phyloP scores from a whole-genome alignment of 2,329 filamentous ascomycete genomes.

The Piedraia hortae region DNA sequence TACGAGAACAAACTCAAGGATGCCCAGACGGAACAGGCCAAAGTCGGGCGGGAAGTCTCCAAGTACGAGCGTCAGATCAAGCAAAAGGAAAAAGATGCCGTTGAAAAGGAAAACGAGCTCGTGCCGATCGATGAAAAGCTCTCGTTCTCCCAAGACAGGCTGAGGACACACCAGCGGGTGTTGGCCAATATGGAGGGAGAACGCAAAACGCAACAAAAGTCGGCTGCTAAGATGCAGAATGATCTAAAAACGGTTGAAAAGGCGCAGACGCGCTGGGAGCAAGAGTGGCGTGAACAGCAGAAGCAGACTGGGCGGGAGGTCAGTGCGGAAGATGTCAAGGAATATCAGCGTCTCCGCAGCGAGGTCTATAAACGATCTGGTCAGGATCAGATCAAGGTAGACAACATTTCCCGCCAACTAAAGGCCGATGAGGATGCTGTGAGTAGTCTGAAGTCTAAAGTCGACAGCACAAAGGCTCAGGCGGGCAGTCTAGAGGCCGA shows the following conservation, averaged over 20 bases:
- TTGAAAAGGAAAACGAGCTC: conserved; percentile 60
- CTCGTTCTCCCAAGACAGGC: conserved; percentile 42
- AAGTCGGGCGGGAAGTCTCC: conserved; percentile 45
- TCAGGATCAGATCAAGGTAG: conserved; percentile 53
- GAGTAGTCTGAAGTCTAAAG: conserved; percentile 65
- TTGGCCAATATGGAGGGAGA: conserved; percentile 49
- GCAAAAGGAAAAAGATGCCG: conserved; percentile 59
- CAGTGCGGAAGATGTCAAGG: conserved; percentile 60
- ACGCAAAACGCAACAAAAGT: conserved; percentile 38
- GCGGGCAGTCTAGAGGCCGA: conserved; percentile 50
- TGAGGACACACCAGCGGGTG: conserved; percentile 38
- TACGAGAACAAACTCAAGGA: conserved; percentile 57
- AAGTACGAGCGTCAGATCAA: conserved; percentile 71
- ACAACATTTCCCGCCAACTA: conserved; percentile 63
- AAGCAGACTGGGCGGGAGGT: conserved; percentile 69
- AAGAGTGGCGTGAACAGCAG: conserved; percentile 58
- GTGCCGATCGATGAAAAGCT: conserved; percentile 87
- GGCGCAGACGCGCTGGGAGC: conserved; percentile 66
- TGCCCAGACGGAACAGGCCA: conserved; percentile 58
- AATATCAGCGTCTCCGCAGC: conserved; percentile 62
- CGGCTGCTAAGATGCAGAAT: conserved; percentile 48
- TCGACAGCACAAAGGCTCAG: conserved; percentile 49
- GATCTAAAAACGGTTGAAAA: conserved; percentile 67
- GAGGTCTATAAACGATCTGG: conserved; percentile 66
- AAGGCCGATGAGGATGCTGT: conserved; percentile 82